These are phyloP conservation scores for Malus hybrid DNA, from an alignment of 331 rosid genomes.

Conservation along the genomic window DNA sequence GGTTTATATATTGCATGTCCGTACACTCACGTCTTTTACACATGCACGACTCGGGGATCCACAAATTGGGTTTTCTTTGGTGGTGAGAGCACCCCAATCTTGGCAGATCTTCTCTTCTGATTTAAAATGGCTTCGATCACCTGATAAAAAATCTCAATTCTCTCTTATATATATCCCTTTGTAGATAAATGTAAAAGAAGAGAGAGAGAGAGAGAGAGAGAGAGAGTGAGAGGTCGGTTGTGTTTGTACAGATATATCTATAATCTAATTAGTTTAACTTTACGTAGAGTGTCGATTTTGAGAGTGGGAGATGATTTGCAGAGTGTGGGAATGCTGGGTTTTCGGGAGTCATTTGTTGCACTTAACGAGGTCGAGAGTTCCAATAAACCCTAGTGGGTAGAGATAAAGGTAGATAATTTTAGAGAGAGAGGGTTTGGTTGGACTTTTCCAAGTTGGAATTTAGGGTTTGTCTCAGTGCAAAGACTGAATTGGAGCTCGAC, in stretches of 20 bases:
- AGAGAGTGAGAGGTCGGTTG: conserved; percentile 11
- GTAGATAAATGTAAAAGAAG: neutral
- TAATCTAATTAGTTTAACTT: conserved; percentile 30
- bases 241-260: neutral
- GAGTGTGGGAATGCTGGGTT: conserved; percentile 99
- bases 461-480: conserved; percentile 59
- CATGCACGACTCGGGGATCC: conserved; percentile 87
- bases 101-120: conserved; percentile 26
- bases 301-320: conserved; percentile 60
- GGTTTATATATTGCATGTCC: conserved; percentile 44
- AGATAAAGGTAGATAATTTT: neutral
- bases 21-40: conserved; percentile 65
- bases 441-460: conserved; percentile 64
- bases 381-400: conserved; percentile 51
- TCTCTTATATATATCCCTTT: neutral
- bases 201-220: conserved; percentile 8
- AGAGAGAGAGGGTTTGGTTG: conserved; percentile 9
- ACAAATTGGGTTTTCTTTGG: conserved; percentile 34
- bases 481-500: conserved; percentile 32
- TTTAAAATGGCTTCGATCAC: conserved; percentile 14
- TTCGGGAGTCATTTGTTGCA: conserved; percentile 73
- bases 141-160: neutral
- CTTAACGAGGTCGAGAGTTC: conserved; percentile 88
- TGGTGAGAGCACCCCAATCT: neutral
- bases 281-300: conserved; percentile 41